phyloP scores from a whole-genome alignment of 306 rosid genomes.

The Prunus padus region DNA sequence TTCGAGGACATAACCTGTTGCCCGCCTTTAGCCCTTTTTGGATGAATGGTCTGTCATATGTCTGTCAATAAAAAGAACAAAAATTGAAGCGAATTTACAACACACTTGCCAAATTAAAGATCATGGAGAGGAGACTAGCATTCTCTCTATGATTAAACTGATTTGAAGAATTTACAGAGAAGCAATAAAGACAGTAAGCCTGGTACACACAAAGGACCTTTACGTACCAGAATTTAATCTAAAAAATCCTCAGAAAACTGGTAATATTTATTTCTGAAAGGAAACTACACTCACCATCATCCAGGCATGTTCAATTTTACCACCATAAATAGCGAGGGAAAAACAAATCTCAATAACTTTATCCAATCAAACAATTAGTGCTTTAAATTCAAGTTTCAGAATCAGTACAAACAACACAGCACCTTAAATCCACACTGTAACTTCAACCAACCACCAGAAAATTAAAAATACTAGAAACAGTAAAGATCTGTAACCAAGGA shows the following conservation, averaged over 20 bases:
- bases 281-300: no score
- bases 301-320: background rate
- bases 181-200: no score
- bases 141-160: no score
- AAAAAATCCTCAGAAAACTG: background rate
- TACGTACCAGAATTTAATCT: background rate
- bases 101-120: background rate
- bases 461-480: slow-evolving; percentile 1
- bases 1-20: slow-evolving; percentile 73
- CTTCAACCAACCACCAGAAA: background rate
- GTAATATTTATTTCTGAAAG: background rate
- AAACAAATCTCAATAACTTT: slow-evolving; percentile 17
- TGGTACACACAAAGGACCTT: no score
- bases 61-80: slow-evolving; percentile 47
- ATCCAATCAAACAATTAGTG: slow-evolving; percentile 24
- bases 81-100: slow-evolving; percentile 5
- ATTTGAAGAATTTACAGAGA: no score
- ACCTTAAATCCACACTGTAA: background rate
- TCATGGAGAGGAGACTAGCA: background rate
- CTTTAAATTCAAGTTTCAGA: slow-evolving; percentile 14
- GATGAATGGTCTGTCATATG: slow-evolving; percentile 78
- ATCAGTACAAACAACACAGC: slow-evolving; percentile 13
- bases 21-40: slow-evolving; percentile 78
- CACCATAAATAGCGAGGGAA: background rate
- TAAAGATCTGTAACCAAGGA: slow-evolving; percentile 7